Evolutionary conservation across 345 rosid genomes (phyloP), one percentile per base, ranked within the genome.

Genomic region (Hibiscus tridactylites): DNA sequence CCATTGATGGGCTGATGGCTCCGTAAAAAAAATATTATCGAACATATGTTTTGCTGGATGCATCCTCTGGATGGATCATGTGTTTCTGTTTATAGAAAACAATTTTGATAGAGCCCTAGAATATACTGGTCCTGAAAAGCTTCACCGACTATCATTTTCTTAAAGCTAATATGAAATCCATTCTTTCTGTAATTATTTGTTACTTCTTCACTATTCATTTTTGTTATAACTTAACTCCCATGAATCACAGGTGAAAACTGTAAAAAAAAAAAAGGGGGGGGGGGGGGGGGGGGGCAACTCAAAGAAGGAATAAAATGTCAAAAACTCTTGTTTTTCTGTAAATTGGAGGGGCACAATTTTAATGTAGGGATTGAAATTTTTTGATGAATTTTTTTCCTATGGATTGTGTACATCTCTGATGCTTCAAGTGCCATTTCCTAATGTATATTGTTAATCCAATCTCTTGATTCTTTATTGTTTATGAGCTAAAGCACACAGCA

Each of bases 1-100:
- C 98, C 6, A 83, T 96, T 37, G 97, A 90, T n/a, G 97, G 97
- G 72, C 79, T 95, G 70, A 96, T 96, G 99, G 97, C 98, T 66
- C 97, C 96, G 0, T 95, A 77, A 80, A 73, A 71, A 35, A 35
- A 29, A 68, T 5, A 15, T 1, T n/a, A 50, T 50, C 8, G 2
- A 5, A 50, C 56, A 59, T 15, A 15, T 10, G 42, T 12, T 13
- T 68, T 7, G 44, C 50, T 35, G 29, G 47, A 44, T 17, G 67
- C 58, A 26, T 59, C 6, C 26, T 28, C 29, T 31, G 21, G 37
- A 72, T 15, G 50, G 53, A 39, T 39, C 50, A 15, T 57, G 7
- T 47, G 73, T 71, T 70, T 75, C 19, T 66, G 60, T 66, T 75
- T 70, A 58, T 61, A 52, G 64, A 73, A 78, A 81, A 73, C 65